Evolutionary conservation across 1,139 yeast species (phyloP).

Genomic region (Geotrichum phurueaensis): DNA sequence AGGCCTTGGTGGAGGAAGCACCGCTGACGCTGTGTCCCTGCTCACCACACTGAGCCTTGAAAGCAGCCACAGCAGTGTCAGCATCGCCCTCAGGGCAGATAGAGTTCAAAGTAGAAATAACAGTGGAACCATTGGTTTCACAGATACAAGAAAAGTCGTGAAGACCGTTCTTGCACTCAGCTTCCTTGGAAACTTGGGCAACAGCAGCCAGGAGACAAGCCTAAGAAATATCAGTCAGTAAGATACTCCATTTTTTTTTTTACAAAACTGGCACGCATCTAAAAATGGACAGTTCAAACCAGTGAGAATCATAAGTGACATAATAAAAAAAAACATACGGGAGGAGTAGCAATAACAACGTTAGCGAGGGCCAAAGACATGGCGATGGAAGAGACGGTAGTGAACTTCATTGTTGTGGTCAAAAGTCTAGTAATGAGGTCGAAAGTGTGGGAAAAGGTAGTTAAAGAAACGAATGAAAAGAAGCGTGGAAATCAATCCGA

Average conservation of each 20-base stretch:
- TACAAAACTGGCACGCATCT: neutral
- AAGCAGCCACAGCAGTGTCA: constrained; percentile 52
- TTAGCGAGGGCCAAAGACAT: constrained; percentile 28
- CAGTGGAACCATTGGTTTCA: constrained; percentile 44
- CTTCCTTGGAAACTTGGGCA: constrained; percentile 54
- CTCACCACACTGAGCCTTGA: constrained; percentile 38
- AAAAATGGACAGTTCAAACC: neutral
- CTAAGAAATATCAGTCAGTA: neutral
- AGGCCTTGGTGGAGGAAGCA: constrained; percentile 30
- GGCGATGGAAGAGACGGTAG: constrained; percentile 49
- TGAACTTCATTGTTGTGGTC: constrained; percentile 29
- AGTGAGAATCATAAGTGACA: neutral
- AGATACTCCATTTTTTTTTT: neutral
- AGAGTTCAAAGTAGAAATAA: constrained; percentile 54
- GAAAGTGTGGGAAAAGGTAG: neutral
- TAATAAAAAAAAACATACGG: constrained; percentile 19
- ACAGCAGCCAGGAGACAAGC: constrained; percentile 90
- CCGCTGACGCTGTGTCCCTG: constrained; percentile 34
- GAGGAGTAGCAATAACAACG: constrained; percentile 58
- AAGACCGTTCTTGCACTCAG: constrained; percentile 50
- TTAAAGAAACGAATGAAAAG: neutral
- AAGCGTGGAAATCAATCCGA: neutral
- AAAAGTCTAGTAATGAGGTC: neutral
- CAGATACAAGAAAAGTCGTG: constrained; percentile 64
- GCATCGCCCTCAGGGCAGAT: constrained; percentile 61